A percentile compares a stretch with the other conserved stretches of the same genome.
These are phyloP conservation scores for Trichophyton schoenleinii DNA, from an alignment of 2,329 filamentous ascomycete species.

Conservation along the genomic window DNA sequence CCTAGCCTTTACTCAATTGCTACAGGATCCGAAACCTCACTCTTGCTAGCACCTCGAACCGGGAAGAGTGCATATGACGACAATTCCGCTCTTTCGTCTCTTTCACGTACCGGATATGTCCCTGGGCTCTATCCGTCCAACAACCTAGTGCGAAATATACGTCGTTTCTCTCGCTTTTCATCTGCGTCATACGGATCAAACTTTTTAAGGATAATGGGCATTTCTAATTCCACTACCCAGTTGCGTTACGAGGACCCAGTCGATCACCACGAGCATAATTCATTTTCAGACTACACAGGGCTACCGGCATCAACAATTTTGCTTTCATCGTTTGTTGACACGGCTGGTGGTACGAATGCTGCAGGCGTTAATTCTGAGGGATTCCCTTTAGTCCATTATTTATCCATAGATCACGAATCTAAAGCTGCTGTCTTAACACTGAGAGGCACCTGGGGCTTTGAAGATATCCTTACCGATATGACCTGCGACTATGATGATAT, in stretches of 20 bases:
- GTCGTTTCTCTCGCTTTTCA: slow-evolving; percentile 36
- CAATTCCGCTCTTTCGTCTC: slow-evolving; percentile 30
- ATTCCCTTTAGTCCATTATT: slow-evolving; percentile 59
- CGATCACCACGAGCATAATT: slow-evolving; percentile 33
- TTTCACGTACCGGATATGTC: slow-evolving; percentile 33
- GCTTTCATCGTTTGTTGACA: slow-evolving; percentile 58
- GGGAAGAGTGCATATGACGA: slow-evolving; percentile 36
- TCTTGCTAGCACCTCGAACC: slow-evolving; percentile 31
- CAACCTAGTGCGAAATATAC: slow-evolving; percentile 35
- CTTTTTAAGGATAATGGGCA: slow-evolving; percentile 37
- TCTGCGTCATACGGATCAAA: slow-evolving; percentile 37
- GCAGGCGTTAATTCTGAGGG: slow-evolving; percentile 53
- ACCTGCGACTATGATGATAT: slow-evolving; percentile 53
- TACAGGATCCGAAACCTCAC: slow-evolving; percentile 34
- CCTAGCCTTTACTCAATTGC: slow-evolving; percentile 37
- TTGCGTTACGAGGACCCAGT: slow-evolving; percentile 21
- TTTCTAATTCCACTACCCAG: slow-evolving; percentile 22
- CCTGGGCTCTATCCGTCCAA: slow-evolving; percentile 35
- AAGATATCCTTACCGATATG: slow-evolving; percentile 61
- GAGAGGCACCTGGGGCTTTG: slow-evolving; percentile 59
- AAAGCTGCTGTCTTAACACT: slow-evolving; percentile 62
- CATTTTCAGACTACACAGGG: slow-evolving; percentile 35
- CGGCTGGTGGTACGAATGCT: slow-evolving; percentile 53
- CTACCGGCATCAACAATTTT: slow-evolving; percentile 39
- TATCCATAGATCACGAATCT: slow-evolving; percentile 58